Evolutionary conservation across 2,329 filamentous ascomycete species (phyloP).

Genomic region (Furcasterigmium furcatum): DNA sequence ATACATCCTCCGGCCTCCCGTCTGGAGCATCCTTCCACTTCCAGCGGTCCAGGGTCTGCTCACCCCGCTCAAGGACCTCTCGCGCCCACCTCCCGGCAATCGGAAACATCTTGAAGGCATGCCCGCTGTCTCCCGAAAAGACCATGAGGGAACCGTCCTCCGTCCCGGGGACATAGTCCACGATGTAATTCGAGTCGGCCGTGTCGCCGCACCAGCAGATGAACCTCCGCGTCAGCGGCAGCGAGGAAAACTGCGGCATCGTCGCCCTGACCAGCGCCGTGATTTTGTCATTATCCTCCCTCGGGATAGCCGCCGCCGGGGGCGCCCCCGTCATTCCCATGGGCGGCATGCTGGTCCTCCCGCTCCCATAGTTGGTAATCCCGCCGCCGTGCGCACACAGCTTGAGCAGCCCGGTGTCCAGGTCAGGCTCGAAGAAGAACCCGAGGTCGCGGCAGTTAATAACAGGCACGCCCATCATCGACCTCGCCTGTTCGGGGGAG

Average conservation of each 20-base stretch:
- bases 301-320: slow-evolving; percentile 49
- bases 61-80: slow-evolving; percentile 26
- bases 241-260: slow-evolving; percentile 46
- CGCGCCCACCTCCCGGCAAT: slow-evolving; percentile 51
- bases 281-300: slow-evolving; percentile 48
- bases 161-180: slow-evolving; percentile 55
- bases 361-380: slow-evolving; percentile 39
- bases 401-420: slow-evolving; percentile 54
- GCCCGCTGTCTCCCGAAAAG: slow-evolving; percentile 56
- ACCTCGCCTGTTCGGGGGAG: slow-evolving; percentile 47
- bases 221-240: slow-evolving; percentile 52
- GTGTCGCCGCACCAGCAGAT: slow-evolving; percentile 64
- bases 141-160: slow-evolving; percentile 41
- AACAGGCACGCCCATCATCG: slow-evolving; percentile 55
- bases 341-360: slow-evolving; percentile 33
- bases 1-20: neutral
- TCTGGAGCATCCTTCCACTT: slow-evolving; percentile 39
- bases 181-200: slow-evolving; percentile 54
- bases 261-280: slow-evolving; percentile 47
- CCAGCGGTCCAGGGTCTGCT: slow-evolving; percentile 45
- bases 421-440: slow-evolving; percentile 65
- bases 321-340: too few species aligned
- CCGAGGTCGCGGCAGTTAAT: slow-evolving; percentile 59
- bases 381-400: slow-evolving; percentile 57
- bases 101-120: slow-evolving; percentile 62